Conservation (phyloP, 805 yeast species). For the Myxozyma mucilagina region DNA sequence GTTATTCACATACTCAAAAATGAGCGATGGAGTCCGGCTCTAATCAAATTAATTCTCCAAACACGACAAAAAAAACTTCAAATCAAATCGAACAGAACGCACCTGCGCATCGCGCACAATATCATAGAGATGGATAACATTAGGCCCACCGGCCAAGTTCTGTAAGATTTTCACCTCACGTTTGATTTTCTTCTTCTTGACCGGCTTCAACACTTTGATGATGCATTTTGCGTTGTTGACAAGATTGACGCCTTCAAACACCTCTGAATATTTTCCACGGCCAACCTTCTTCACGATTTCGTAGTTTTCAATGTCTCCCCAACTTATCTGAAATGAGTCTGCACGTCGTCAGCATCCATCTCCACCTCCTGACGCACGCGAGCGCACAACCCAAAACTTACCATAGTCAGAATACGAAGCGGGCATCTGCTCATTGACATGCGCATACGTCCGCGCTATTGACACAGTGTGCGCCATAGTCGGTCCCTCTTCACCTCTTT, state of each 20-base stretch:
- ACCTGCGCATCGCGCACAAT: conserved; percentile 74
- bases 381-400: conserved; percentile 12
- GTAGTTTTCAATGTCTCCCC: conserved; percentile 62
- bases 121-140: conserved; percentile 73
- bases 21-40: conserved; percentile 78
- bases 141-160: conserved; percentile 81
- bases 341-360: background rate
- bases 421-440: conserved; percentile 67
- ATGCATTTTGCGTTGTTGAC: conserved; percentile 66
- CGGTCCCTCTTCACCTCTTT: background rate
- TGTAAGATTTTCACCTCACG: conserved; percentile 86
- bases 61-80: background rate
- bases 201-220: conserved; percentile 88
- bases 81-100: background rate
- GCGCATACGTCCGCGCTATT: conserved; percentile 67
- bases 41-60: background rate
- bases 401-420: conserved; percentile 83
- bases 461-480: conserved; percentile 37
- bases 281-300: conserved; percentile 86
- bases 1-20: conserved; percentile 82
- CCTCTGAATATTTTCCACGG: conserved; percentile 94
- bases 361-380: background rate
- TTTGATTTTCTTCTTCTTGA: conserved; percentile 85
- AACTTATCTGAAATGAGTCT: conserved; percentile 57
- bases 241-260: conserved; percentile 78